Evolutionary conservation across 768 basidiomycete species (phyloP).

Genomic region (Tulasnella sp.): DNA sequence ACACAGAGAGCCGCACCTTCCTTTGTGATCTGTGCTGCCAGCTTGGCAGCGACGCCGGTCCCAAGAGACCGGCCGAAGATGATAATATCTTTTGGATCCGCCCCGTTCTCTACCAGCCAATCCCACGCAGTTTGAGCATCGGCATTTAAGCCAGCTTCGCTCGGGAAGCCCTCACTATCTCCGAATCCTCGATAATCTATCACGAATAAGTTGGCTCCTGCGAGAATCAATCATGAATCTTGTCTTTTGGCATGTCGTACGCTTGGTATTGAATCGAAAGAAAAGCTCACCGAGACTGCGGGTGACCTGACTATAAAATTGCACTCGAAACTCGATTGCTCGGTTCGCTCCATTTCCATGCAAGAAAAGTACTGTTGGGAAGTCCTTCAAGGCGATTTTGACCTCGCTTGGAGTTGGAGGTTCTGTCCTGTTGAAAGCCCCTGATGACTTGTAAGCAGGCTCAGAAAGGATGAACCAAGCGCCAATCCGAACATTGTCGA

Average conservation of each 20-base stretch:
- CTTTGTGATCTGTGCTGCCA: slow-evolving; percentile 31
- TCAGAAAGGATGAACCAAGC: slow-evolving; percentile 79
- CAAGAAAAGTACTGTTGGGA: slow-evolving; percentile 79
- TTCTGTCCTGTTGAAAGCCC: slow-evolving; percentile 27
- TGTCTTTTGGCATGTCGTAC: too few relatives aligned
- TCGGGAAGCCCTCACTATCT: slow-evolving; percentile 72
- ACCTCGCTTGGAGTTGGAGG: slow-evolving; percentile 34
- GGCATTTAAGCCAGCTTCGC: slow-evolving; percentile 51
- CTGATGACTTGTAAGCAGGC: slow-evolving; percentile 37
- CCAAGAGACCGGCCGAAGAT: slow-evolving; percentile 84
- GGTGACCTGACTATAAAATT: slow-evolving; percentile 53
- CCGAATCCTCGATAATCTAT: slow-evolving; percentile 91
- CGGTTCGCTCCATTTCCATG: slow-evolving; percentile 86
- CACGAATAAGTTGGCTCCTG: slow-evolving; percentile 59
- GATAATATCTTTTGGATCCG: slow-evolving; percentile 46
- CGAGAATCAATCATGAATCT: not conserved
- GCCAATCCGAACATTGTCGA: slow-evolving; percentile 70
- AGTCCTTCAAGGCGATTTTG: slow-evolving; percentile 39
- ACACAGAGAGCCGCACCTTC: slow-evolving; percentile 27
- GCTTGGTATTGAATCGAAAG: too few relatives aligned
- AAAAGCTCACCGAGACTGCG: slow-evolving; percentile 35
- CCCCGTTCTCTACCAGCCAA: slow-evolving; percentile 55
- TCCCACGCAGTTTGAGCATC: slow-evolving; percentile 76
- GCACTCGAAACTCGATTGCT: slow-evolving; percentile 54
- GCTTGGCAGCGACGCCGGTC: slow-evolving; percentile 54